Base-by-base conservation (phyloP, 2,329 filamentous ascomycete species). In the Penicillium sp. region DNA sequence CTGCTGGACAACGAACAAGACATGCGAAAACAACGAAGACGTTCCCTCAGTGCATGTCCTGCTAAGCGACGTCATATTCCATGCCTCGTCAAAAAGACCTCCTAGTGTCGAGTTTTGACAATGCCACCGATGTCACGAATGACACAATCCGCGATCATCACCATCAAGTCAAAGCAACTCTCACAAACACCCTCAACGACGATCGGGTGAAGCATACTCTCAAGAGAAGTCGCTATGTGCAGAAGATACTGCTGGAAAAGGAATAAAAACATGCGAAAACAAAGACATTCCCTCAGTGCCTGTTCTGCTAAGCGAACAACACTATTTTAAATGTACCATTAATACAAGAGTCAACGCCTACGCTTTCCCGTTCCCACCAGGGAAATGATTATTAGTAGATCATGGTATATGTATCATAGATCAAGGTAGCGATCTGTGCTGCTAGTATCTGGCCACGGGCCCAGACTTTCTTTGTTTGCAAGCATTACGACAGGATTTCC, bases 151-250 rank as follows among this genome's bases (percentile, higher is more conserved):
- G 50, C 16, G 55, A 50, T 19, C 55, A 57, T 33, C 60, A 62
- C 16, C 47, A 61, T n/a, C 56, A 59, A 55, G 53, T 86, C 73
- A 86, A 86, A 73, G 78, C 82, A 31, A 80, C 82, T 2, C 67
- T 86, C 62, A 86, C 83, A 7, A 83, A 85, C 68, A 77, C 86
- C 16, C 78, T 86, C 63, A 86, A 85, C 71, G 85, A 82, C 70
- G 79, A 82, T 25, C 73, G 78, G 36, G 81, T 84, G 16, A 80
- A 82, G 40, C 71, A 68, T 43, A 80, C 84, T 57, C 70, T 72
- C 28, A 73, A 76, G 1, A 80, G 83, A 66, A 81, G 83, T 44
- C 82, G 78, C 57, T 85, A 82, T 80, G 81, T 85, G 31, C 83
- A 85, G 68, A 77, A 79, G 19, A 75, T 82, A 14, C 73, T 86